Conservation (phyloP, 2,329 filamentous ascomycete species). For the Periconia sp. region DNA sequence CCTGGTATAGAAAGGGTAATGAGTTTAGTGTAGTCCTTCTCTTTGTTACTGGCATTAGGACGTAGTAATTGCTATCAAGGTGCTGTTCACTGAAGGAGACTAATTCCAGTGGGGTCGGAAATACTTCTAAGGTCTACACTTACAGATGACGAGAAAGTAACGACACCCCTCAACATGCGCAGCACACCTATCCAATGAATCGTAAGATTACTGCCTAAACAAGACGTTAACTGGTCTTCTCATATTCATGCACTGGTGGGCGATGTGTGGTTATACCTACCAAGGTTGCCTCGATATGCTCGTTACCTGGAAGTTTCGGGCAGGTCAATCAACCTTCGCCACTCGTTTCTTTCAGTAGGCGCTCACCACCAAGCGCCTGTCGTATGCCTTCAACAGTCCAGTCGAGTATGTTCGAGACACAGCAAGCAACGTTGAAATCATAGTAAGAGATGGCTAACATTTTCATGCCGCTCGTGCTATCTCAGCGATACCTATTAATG, state of each 20-base stretch:
- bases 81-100: too few relatives aligned
- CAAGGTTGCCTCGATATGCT: conserved; percentile 52
- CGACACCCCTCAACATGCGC: too few relatives aligned
- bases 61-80: too few relatives aligned
- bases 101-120: too few relatives aligned
- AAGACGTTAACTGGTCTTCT: too few relatives aligned
- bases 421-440: conserved; percentile 39
- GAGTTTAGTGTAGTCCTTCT: too few relatives aligned
- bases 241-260: conserved; percentile 57
- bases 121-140: too few relatives aligned
- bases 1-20: too few relatives aligned
- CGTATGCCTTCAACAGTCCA: conserved; percentile 51
- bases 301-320: conserved; percentile 40
- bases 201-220: too few relatives aligned
- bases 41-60: too few relatives aligned
- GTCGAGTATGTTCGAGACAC: conserved; percentile 42
- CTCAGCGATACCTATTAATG: conserved; percentile 54
- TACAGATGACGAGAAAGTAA: too few relatives aligned
- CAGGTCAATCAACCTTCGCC: conserved; percentile 55
- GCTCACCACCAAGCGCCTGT: conserved; percentile 44
- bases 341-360: conserved; percentile 55
- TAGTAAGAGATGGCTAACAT: conserved; percentile 38
- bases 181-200: too few relatives aligned
- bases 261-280: conserved; percentile 28
- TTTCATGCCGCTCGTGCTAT: conserved; percentile 40